These are phyloP conservation scores for Clausena lansium DNA, from an alignment of 345 rosid genomes.

Conservation along the genomic window DNA sequence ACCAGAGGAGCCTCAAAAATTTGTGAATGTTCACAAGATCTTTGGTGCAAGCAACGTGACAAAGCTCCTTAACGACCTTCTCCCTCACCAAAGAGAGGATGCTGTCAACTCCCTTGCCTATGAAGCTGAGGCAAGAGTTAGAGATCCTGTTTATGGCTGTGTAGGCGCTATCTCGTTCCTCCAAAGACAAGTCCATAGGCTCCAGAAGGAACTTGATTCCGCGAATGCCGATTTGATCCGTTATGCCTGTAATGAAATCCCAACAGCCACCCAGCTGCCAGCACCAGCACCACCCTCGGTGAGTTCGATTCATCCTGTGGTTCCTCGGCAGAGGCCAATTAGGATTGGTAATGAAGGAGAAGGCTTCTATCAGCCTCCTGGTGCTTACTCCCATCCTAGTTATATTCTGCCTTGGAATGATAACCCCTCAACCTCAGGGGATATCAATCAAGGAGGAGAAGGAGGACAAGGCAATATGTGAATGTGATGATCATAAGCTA, in stretches of 20 bases:
- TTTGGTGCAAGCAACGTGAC: slow-evolving; percentile 96
- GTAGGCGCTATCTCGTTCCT: slow-evolving; percentile 88
- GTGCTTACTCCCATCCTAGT: slow-evolving; percentile 24
- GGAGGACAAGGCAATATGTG: slow-evolving; percentile 53
- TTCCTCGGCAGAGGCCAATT: slow-evolving; percentile 28
- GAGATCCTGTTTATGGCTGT: slow-evolving; percentile 92
- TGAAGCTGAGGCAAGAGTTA: slow-evolving; percentile 91
- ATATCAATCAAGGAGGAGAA: slow-evolving; percentile 50
- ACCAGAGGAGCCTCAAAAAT: slow-evolving; percentile 94
- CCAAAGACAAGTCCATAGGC: slow-evolving; percentile 85
- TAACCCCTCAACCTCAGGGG: slow-evolving; percentile 38
- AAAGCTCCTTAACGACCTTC: slow-evolving; percentile 84
- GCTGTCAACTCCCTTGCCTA: slow-evolving; percentile 93
- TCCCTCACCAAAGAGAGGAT: slow-evolving; percentile 90
- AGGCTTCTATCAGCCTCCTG: slow-evolving; percentile 19
- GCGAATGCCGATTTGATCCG: slow-evolving; percentile 84
- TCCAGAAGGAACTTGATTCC: slow-evolving; percentile 84
- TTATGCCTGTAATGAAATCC: slow-evolving; percentile 44
- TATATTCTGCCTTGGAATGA: slow-evolving; percentile 52
- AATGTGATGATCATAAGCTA: slow-evolving; percentile 5
- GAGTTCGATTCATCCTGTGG: slow-evolving; percentile 26
- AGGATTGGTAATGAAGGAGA: slow-evolving; percentile 35
- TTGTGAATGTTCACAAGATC: slow-evolving; percentile 91
- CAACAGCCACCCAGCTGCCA: slow-evolving; percentile 25
- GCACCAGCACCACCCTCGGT: slow-evolving; percentile 24